Base-by-base conservation (phyloP, 257 asterid species). In the Datura wrightii region DNA sequence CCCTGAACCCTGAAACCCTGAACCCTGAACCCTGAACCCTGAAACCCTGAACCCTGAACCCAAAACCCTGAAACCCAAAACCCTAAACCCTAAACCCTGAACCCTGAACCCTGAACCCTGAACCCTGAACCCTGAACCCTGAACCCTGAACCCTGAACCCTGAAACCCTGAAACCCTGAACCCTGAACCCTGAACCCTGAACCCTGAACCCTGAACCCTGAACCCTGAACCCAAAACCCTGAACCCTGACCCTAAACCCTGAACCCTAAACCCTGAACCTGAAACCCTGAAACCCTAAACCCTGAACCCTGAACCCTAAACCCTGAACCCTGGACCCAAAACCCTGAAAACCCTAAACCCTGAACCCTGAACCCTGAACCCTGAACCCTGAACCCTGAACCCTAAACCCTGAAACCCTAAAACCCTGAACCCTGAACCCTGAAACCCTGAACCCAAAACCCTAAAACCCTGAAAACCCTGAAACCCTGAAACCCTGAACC, bases 71-170 rank as follows among this genome's bases (percentile, higher is more conserved):
- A n/a, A 74, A 74, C 80, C 80, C 80, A 41, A 74, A 74, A 74
- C 80, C 80, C 80, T 74, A 74, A 74, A 74, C 80, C 80, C 80
- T 74, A 74, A 74, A 74, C 80, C 80, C 80, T 74, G 41, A 74
- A 74, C 80, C 80, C 80, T 74, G 41, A 74, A 74, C 80, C 80
- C 80, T 74, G 41, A 74, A 74, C 80, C 80, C 80, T 74, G 41
- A 74, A 74, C 80, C 80, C 80, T 74, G 15, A 74, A 74, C 80
- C 80, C 80, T 74, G 41, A 74, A 74, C 80, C 80, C 56, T 41
- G 41, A 74, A 41, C 80, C 58, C 56, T 41, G 41, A 74, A 74
- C 80, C 80, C 80, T 74, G 15, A 74, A 74, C 80, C 80, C 80
- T 74, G 15, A 74, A 44, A 74, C 11, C 80, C 80, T 24, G 11